Evolutionary conservation across 2,329 filamentous ascomycete species (phyloP), one percentile per base, ranked within the genome.

Genomic region (Xylaria sp.): DNA sequence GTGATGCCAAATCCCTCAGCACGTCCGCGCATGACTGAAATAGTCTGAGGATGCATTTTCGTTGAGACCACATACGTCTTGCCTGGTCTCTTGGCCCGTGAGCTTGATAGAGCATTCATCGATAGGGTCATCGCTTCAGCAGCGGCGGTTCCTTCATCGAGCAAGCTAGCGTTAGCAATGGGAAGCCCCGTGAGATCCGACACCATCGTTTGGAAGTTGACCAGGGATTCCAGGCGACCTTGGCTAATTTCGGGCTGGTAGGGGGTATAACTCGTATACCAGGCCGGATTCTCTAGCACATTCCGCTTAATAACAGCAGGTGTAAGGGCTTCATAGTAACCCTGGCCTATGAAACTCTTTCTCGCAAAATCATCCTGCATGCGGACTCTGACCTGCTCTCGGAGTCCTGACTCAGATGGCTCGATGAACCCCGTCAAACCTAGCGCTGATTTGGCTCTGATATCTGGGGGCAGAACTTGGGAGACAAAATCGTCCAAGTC

Each of bases 201-300:
- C 8, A 96, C 90, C 81, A 98, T 84, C 17, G 94, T 98, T 82
- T 98, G 94, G 81, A 93, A 98, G 82, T 98, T 98, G 66, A 98
- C 82, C 57, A 98, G 82, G 5, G 92, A 96, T 82, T 97, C 92
- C 65, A 98, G 79, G 58, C 94, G 89, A 37, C 94, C 94, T 79
- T 98, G 94, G 76, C 93, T 97, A 81, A 98, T 97, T 80, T 98
- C 94, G 2, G 94, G 91, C 80, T 98, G 94, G 78, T 97, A 98
- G 15, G 94, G 94, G 0, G 94, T 97, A 78, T 98, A 97, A 79
- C 93, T 97, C 42, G 94, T 98, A 77, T 98, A 98, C 94, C 94
- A 98, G 9, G 89, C 93, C 4, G 94, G 94, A 76, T 91, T 94
- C 82, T 98, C 93, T 61, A 98, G 81, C 4, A 98, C 85, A 75